phyloP scores from a whole-genome alignment of 805 yeast species.

The Debaryomyces hansenii region DNA sequence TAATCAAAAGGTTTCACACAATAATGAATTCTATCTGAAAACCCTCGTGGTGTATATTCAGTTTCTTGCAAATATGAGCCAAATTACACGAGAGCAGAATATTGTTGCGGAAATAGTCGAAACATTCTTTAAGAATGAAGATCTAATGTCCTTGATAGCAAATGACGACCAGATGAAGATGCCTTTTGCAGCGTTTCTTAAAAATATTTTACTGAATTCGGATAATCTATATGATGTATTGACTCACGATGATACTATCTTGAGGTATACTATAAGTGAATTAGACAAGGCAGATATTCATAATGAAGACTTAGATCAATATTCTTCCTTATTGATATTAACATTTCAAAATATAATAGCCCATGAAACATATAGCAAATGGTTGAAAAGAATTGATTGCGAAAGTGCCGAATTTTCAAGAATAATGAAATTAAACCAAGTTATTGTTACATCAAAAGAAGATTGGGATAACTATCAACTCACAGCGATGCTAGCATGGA shows the following conservation, averaged over 20 bases:
- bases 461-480: conserved; percentile 42
- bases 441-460: conserved; percentile 37
- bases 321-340: conserved; percentile 18
- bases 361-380: conserved; percentile 34
- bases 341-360: conserved; percentile 19
- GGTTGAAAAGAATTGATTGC: conserved; percentile 9
- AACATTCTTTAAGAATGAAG: conserved; percentile 4
- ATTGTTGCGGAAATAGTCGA: conserved; percentile 3
- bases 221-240: conserved; percentile 14
- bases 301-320: conserved; percentile 6
- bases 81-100: conserved; percentile 26
- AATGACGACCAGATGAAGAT: conserved; percentile 9
- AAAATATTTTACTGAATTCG: conserved; percentile 6
- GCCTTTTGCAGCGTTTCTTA: conserved; percentile 5
- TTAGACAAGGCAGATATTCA: conserved; percentile 12
- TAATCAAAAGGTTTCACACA: conserved; percentile 1
- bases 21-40: conserved; percentile 12
- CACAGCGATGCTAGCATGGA: conserved; percentile 43
- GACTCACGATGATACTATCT: conserved; percentile 5
- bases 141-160: not conserved
- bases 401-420: conserved; percentile 2
- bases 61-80: conserved; percentile 22
- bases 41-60: conserved; percentile 20
- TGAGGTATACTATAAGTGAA: conserved; percentile 6
- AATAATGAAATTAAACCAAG: conserved; percentile 28